phyloP scores from a whole-genome alignment of 805 yeast genomes.

The Nakazawaea ambrosiae region DNA sequence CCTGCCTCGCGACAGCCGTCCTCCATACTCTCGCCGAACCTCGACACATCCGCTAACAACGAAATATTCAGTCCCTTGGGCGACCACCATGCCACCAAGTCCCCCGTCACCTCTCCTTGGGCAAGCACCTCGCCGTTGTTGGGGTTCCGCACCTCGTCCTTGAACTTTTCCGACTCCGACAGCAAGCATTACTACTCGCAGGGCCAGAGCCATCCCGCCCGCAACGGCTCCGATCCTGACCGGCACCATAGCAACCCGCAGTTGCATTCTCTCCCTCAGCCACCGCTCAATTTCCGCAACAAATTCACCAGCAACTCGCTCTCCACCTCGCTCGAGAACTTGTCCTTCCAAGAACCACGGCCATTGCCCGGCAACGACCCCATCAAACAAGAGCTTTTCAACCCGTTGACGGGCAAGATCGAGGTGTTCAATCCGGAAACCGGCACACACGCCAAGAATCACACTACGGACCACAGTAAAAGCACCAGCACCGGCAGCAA shows the following conservation, averaged over 20 bases:
- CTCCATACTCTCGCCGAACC: not conserved
- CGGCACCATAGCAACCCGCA: too few relatives aligned
- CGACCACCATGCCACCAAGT: not conserved
- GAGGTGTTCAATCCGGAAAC: conserved; percentile 8
- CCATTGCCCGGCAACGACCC: conserved; percentile 7
- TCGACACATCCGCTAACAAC: not conserved
- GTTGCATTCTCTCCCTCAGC: too few relatives aligned
- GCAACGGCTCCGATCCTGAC: too few relatives aligned
- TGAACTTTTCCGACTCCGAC: too few relatives aligned
- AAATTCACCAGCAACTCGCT: not conserved
- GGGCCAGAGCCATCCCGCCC: too few relatives aligned
- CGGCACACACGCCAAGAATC: too few relatives aligned
- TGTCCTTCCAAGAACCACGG: not conserved
- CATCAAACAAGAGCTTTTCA: conserved; percentile 11
- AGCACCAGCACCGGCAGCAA: not conserved
- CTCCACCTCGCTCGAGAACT: conserved; percentile 4
- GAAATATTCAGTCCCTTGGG: conserved; percentile 2
- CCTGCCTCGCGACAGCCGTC: too few relatives aligned
- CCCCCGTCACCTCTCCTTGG: not conserved
- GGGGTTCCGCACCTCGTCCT: not conserved
- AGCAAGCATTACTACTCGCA: too few relatives aligned
- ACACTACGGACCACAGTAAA: not conserved
- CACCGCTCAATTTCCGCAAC: conserved; percentile 4
- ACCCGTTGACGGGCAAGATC: conserved; percentile 11
- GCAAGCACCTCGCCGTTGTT: not conserved